Conservation (phyloP, 768 basidiomycete genomes). For the Wakefieldia striispora region DNA sequence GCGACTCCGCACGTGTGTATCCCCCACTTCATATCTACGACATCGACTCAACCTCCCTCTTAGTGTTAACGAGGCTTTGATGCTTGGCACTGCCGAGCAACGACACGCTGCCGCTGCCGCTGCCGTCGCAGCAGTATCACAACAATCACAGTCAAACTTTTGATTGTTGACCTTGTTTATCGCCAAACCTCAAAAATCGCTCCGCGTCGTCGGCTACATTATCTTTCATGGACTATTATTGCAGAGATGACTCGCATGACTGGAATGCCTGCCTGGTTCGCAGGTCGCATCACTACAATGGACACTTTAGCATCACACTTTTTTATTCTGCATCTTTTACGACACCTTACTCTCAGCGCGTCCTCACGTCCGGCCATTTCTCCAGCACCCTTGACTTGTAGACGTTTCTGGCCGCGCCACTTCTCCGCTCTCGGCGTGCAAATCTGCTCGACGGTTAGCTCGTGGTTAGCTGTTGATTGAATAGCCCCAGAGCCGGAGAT, state of each 20-base stretch:
- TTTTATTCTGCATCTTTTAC: constrained; percentile 45
- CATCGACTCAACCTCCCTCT: not conserved
- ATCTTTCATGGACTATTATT: constrained; percentile 39
- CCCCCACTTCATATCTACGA: not conserved
- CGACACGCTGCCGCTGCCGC: constrained; percentile 57
- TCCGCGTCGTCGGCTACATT: constrained; percentile 33
- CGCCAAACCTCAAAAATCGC: constrained; percentile 24
- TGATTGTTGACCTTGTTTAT: constrained; percentile 38
- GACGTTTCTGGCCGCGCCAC: constrained; percentile 56
- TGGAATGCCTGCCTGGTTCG: constrained; percentile 55
- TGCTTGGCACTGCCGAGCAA: constrained; percentile 81
- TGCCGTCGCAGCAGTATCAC: constrained; percentile 52
- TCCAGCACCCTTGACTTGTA: constrained; percentile 18
- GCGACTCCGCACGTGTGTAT: constrained; percentile 61
- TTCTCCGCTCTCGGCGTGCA: constrained; percentile 29
- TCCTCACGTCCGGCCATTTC: constrained; percentile 19
- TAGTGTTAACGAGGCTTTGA: constrained; percentile 84
- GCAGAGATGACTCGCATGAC: constrained; percentile 37
- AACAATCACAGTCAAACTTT: constrained; percentile 39
- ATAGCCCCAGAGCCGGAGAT: constrained; percentile 29
- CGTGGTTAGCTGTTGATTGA: constrained; percentile 36
- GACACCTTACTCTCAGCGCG: constrained; percentile 24
- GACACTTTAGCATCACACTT: constrained; percentile 39
- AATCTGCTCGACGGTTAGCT: constrained; percentile 36
- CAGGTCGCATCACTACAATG: constrained; percentile 56